Evolutionary conservation across 2,329 filamentous ascomycete genomes (phyloP), one percentile per base, ranked within the genome.

Genomic region (Fusarium burgessii): DNA sequence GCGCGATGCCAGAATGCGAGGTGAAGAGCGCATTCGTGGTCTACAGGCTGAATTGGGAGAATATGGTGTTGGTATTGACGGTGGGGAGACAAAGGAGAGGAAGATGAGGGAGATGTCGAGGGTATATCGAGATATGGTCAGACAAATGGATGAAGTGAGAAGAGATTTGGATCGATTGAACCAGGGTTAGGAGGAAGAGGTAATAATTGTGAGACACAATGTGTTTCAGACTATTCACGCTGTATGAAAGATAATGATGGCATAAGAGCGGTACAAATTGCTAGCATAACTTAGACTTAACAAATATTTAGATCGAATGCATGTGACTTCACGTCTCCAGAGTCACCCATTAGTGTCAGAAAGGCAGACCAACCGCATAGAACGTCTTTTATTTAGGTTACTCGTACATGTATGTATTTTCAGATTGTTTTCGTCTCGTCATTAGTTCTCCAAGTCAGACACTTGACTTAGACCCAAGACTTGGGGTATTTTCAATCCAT

Each of bases 41-140:
- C 69, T 84, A 35, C 75, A 79, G 74, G 80, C 77, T 14, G 82
- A 88, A 74, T 75, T 90, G 43, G 79, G 71, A 12, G 84, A 83
- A 33, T 89, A 89, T 61, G 87, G 87, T 0, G 84, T 87, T 3
- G 79, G 76, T 5, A 74, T 82, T 2, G 76, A 77, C 13, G 77
- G 76, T 2, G 77, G 72, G 2, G 79, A 80, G 52, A 76, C 55
- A 11, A 87, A 86, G 78, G 86, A 86, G 73, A 82, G 80, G 63
- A 80, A 79, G 27, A 84, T 89, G 83, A 81, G 84, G 58, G 87
- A 89, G 75, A 85, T 89, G 82, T 87, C 85, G 6, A 80, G 82
- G 58, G 82, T 84, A 11, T 86, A 86, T 74, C 76, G 80, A 5
- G 85, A 88, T 60, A 85, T 89, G 82, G 82, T 79, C 32, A 77